Conservation (phyloP, 2,329 filamentous ascomycete species). For the Gaeumannomyces tritici region DNA sequence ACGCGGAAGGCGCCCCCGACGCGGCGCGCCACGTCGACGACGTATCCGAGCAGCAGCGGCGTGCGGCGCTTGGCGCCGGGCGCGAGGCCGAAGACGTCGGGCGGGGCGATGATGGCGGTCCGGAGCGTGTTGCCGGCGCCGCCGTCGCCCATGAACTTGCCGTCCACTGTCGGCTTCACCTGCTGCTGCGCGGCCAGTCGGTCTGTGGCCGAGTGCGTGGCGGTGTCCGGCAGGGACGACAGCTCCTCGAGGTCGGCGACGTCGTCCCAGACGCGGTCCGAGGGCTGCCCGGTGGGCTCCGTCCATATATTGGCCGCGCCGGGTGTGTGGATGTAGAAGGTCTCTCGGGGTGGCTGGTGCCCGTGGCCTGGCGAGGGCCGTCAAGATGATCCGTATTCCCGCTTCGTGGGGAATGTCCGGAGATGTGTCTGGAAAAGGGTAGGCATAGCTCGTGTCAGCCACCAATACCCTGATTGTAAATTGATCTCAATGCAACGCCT, state of each 20-base stretch:
- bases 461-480: too few species aligned
- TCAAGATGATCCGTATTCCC: not conserved
- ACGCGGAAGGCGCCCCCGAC: not conserved
- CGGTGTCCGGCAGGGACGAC: not conserved
- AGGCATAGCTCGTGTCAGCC: too few species aligned
- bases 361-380: not conserved
- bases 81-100: not conserved
- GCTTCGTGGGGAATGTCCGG: not conserved
- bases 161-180: not conserved
- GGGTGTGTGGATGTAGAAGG: not conserved
- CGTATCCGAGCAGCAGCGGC: not conserved
- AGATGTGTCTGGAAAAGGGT: not conserved
- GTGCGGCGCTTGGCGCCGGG: not conserved
- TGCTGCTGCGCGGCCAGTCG: not conserved
- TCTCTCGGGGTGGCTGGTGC: not conserved
- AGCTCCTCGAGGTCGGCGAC: not conserved
- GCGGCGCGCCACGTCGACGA: not conserved
- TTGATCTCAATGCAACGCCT: too few species aligned
- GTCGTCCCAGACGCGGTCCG: not conserved
- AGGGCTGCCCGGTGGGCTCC: not conserved
- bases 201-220: not conserved
- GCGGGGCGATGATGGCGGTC: not conserved
- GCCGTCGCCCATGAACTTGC: too few species aligned
- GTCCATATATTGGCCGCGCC: not conserved
- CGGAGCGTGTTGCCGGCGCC: too few species aligned